These are phyloP conservation scores for Calonectria honghensis DNA, from an alignment of 2,329 filamentous ascomycete species.

Conservation along the genomic window DNA sequence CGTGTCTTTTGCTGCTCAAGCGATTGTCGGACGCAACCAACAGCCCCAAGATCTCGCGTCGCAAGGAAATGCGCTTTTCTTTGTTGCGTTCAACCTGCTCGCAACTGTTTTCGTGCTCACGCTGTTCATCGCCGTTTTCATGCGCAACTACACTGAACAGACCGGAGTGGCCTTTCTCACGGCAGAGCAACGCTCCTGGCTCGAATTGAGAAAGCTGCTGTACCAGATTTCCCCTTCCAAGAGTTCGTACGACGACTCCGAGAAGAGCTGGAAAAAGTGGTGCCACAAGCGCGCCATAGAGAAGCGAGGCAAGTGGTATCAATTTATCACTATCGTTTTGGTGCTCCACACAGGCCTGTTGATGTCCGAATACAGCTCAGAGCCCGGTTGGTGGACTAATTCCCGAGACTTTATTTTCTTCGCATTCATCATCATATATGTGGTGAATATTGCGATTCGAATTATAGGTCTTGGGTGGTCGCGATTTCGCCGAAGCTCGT, in stretches of 20 bases:
- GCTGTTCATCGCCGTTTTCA: slow-evolving; percentile 98
- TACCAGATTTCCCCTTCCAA: slow-evolving; percentile 97
- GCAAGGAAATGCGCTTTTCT: slow-evolving; percentile 93
- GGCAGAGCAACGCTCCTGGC: slow-evolving; percentile 96
- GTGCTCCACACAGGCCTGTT: slow-evolving; percentile 89
- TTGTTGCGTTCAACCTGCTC: slow-evolving; percentile 96
- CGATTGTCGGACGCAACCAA: slow-evolving; percentile 83
- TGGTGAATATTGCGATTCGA: slow-evolving; percentile 87
- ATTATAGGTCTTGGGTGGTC: slow-evolving; percentile 93
- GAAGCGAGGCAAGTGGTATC: slow-evolving; percentile 95
- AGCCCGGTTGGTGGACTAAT: slow-evolving; percentile 81
- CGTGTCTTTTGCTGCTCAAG: slow-evolving; percentile 89
- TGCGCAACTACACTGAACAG: slow-evolving; percentile 99
- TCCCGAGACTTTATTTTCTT: slow-evolving; percentile 87
- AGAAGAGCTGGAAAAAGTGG: slow-evolving; percentile 90
- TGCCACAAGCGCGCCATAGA: slow-evolving; percentile 96
- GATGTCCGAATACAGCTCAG: slow-evolving; percentile 88
- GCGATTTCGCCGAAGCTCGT: slow-evolving; percentile 92
- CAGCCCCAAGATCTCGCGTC: slow-evolving; percentile 83
- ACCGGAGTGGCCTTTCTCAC: slow-evolving; percentile 98
- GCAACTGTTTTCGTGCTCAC: slow-evolving; percentile 98
- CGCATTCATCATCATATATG: slow-evolving; percentile 86
- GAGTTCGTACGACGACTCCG: slow-evolving; percentile 86
- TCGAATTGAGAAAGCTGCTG: slow-evolving; percentile 93
- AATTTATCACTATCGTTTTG: slow-evolving; percentile 85